phyloP scores from a whole-genome alignment of 1,284 basidiomycete genomes.

The Cutaneotrichosporon cyanovorans region DNA sequence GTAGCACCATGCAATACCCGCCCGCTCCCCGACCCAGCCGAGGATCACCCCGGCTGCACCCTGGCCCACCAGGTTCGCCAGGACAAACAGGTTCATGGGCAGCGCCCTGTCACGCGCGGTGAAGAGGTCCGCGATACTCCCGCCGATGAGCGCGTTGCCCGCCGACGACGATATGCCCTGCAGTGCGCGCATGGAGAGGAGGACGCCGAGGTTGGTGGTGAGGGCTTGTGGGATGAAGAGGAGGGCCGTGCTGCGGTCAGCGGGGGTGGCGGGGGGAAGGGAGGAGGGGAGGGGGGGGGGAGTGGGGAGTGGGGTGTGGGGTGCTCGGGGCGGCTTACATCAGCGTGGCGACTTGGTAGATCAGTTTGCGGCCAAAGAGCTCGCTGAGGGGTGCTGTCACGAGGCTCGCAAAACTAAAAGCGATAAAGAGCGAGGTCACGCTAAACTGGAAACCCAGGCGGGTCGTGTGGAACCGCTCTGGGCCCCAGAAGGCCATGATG shows the following conservation, averaged over 20 bases:
- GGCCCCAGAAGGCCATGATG: constrained; percentile 23
- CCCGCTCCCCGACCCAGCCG: constrained; percentile 27
- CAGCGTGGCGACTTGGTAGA: constrained; percentile 29
- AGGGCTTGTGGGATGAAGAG: constrained; percentile 37
- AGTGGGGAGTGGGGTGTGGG: no score
- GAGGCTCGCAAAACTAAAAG: constrained; percentile 32
- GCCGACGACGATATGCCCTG: constrained; percentile 36
- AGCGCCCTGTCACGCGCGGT: constrained; percentile 37
- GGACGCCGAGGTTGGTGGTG: constrained; percentile 5
- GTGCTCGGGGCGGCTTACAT: not conserved
- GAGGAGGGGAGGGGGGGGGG: no score
- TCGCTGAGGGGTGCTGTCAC: constrained; percentile 37
- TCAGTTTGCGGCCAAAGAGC: constrained; percentile 30
- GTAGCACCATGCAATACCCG: constrained; percentile 35
- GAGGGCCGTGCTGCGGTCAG: constrained; percentile 11
- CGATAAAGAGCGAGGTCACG: constrained; percentile 26
- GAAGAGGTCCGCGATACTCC: constrained; percentile 43
- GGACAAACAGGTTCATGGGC: constrained; percentile 45
- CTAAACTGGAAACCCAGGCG: constrained; percentile 21
- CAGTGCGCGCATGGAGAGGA: constrained; percentile 5
- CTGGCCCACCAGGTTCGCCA: constrained; percentile 43
- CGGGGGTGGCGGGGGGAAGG: not conserved
- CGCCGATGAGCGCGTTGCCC: constrained; percentile 39
- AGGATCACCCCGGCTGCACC: constrained; percentile 20
- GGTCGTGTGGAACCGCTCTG: constrained; percentile 22